Conservation (phyloP, 208 protist genomes). For the Crithidia sp. region DNA sequence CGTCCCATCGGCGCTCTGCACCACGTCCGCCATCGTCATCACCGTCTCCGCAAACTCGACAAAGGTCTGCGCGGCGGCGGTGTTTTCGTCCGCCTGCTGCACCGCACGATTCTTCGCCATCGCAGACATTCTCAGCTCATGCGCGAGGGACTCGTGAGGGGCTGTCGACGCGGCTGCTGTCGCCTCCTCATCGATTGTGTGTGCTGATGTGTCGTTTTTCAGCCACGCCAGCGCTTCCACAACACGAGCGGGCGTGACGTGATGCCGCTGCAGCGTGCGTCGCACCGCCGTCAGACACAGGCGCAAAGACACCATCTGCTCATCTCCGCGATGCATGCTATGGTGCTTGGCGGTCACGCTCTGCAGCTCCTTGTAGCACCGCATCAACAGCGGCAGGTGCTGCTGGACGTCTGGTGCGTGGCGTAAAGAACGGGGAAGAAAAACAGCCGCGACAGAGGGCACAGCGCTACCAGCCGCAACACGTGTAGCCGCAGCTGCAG, state of each 20-base stretch:
- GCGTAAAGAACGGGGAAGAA: constrained; percentile 48
- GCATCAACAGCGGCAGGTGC: constrained; percentile 28
- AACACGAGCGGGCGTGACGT: constrained; percentile 15
- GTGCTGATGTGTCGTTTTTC: neutral
- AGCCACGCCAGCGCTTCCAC: constrained; percentile 29
- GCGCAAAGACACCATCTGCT: constrained; percentile 26
- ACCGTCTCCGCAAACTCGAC: constrained; percentile 85
- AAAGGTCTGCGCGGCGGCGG: constrained; percentile 54
- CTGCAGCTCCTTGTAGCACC: constrained; percentile 36
- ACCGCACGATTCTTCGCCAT: constrained; percentile 17
- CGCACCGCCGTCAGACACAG: constrained; percentile 17
- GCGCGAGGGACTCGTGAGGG: constrained; percentile 8
- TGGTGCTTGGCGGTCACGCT: constrained; percentile 19
- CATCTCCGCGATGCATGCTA: no score
- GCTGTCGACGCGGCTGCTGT: neutral
- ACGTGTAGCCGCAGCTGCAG: neutral
- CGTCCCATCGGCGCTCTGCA: constrained; percentile 7
- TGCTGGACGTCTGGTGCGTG: constrained; percentile 31
- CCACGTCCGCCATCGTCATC: constrained; percentile 35
- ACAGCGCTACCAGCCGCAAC: neutral
- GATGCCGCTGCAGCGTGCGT: neutral
- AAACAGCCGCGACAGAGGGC: constrained; percentile 17
- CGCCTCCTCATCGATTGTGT: no score
- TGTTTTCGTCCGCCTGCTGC: constrained; percentile 29
- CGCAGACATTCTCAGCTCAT: constrained; percentile 19